Evolutionary conservation across 345 rosid species (phyloP), one percentile per base, ranked within the genome.

Genomic region (Boechera retrofracta): DNA sequence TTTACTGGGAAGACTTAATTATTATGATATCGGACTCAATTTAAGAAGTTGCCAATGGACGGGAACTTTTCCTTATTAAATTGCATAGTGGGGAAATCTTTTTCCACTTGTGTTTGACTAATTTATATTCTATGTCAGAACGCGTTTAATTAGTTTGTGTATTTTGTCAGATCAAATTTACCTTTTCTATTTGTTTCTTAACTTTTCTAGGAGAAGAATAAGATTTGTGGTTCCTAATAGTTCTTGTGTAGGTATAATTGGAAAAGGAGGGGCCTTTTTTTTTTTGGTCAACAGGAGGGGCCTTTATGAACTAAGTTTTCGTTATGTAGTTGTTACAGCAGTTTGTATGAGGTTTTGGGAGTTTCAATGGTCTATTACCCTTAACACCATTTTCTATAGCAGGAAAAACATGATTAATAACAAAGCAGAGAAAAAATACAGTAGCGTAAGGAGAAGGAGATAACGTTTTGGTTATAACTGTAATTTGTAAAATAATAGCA

Each of bases 201-300:
- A 98, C 82, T 90, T 80, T 88, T 92, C 91, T 73, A 91, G 88
- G 83, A 83, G 86, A 73, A 96, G 88, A 85, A 85, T 96, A 82
- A 96, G 97, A 82, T 77, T 96, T 45, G 81, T 93, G 70, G 99
- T 93, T 84, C 97, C 99, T 47, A 93, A 96, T 79, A 86, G 88
- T 84, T 91, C 93, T 60, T 96, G 99, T 76, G 99, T 98, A 67
- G 87, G 99, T 84, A 96, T 96, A 71, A 96, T 96, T 81, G 99
- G 99, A 68, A 96, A 93, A 16, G 16, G 16, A 16, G 16, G 16
- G 16, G 16, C 16, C 16, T 16, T 16, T 16, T 16, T 16, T 16
- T 16, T 16, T 16, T 16, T 16, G 16, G 16, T 16, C 16, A 16
- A 16, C 16, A 85, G 99, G 97, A 86, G 98, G 99, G 54, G 85